These are phyloP conservation scores for Discostella pseudostelligera DNA, from an alignment of 108 stramenopile species.

Conservation along the genomic window DNA sequence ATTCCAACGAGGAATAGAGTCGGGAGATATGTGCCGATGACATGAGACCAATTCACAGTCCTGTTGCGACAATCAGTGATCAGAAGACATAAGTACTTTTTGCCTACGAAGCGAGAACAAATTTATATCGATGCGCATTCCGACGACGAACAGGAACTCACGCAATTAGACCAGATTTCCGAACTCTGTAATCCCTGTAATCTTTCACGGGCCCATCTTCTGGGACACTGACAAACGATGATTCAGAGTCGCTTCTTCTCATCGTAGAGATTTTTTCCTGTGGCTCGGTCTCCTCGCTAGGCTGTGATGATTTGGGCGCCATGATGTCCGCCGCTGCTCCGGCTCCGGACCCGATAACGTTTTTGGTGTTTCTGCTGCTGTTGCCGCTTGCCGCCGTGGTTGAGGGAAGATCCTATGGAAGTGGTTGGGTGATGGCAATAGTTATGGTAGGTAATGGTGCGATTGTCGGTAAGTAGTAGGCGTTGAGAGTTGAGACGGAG, in stretches of 20 bases:
- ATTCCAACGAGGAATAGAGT: conserved; percentile 65
- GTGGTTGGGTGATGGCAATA: too few relatives aligned
- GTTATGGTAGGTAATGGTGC: too few relatives aligned
- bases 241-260: conserved; percentile 38
- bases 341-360: too few relatives aligned
- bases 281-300: background rate
- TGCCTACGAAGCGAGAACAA: background rate
- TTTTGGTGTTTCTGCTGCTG: too few relatives aligned
- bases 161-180: conserved; percentile 50
- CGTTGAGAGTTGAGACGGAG: too few relatives aligned
- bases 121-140: background rate
- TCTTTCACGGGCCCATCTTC: conserved; percentile 48
- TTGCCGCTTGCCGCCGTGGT: too few relatives aligned
- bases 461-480: too few relatives aligned
- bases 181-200: conserved; percentile 43
- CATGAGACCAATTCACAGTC: conserved; percentile 90
- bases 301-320: conserved; percentile 4
- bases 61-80: conserved; percentile 25
- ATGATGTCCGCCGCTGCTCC: too few relatives aligned
- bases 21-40: conserved; percentile 74
- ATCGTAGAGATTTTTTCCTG: conserved; percentile 7
- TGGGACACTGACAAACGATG: conserved; percentile 42
- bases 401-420: too few relatives aligned
- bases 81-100: background rate
- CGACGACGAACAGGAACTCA: conserved; percentile 17